These are phyloP conservation scores for Colletotrichum simmondsii DNA, from an alignment of 2,329 filamentous ascomycete genomes.

Conservation along the genomic window DNA sequence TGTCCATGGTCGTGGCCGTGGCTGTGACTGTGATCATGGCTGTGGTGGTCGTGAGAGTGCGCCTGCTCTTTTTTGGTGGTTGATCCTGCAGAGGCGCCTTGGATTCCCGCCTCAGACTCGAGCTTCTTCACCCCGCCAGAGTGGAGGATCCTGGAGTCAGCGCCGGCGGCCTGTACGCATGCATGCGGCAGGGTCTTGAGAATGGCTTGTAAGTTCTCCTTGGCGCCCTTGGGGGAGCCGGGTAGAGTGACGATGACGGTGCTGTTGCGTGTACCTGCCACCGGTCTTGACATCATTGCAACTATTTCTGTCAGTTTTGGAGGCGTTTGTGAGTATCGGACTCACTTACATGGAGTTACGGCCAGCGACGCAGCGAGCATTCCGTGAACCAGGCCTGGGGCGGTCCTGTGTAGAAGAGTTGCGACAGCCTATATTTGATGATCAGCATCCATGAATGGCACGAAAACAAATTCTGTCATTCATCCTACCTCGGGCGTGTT, in stretches of 20 bases:
- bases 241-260: constrained; percentile 90
- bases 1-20: constrained; percentile 51
- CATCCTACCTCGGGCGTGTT: constrained; percentile 82
- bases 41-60: constrained; percentile 57
- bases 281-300: constrained; percentile 95
- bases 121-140: constrained; percentile 84
- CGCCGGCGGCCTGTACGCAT: constrained; percentile 88
- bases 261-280: constrained; percentile 85
- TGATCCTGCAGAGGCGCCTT: constrained; percentile 6
- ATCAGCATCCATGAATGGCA: neutral
- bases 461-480: too few species aligned
- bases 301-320: constrained; percentile 63
- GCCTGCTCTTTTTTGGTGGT: constrained; percentile 62
- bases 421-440: constrained; percentile 71
- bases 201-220: constrained; percentile 90
- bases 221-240: constrained; percentile 94
- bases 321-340: neutral
- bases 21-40: constrained; percentile 38
- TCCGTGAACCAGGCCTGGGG: constrained; percentile 90
- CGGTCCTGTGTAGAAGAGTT: constrained; percentile 83
- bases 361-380: constrained; percentile 89
- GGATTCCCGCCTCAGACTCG: constrained; percentile 82
- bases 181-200: constrained; percentile 94
- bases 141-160: constrained; percentile 83
- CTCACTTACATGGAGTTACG: constrained; percentile 87